Conservation (phyloP, 768 basidiomycete species). For the Naganishia randhawae region DNA sequence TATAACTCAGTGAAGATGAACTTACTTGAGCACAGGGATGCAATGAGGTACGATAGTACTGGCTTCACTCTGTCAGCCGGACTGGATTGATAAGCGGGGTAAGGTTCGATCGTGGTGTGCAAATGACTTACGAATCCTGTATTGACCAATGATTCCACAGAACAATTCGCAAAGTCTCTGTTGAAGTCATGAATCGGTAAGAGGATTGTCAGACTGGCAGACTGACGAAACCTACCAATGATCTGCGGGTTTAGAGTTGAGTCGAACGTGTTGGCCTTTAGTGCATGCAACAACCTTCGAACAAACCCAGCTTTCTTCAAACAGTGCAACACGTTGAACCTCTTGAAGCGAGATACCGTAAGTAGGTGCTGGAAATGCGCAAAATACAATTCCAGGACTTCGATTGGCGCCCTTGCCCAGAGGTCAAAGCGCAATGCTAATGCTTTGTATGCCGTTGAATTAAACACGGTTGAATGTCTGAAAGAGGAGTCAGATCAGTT, state of each 20-base stretch:
- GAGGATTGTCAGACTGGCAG: neutral
- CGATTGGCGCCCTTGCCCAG: slow-evolving; percentile 68
- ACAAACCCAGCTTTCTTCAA: slow-evolving; percentile 68
- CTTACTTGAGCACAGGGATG: slow-evolving; percentile 59
- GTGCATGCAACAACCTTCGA: slow-evolving; percentile 70
- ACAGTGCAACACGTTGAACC: slow-evolving; percentile 73
- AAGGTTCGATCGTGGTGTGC: neutral
- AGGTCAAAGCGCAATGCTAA: slow-evolving; percentile 86
- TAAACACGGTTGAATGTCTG: slow-evolving; percentile 63
- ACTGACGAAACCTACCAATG: slow-evolving; percentile 45
- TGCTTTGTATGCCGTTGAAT: slow-evolving; percentile 72
- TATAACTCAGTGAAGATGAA: neutral
- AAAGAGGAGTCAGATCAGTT: slow-evolving; percentile 41
- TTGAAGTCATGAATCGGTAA: neutral
- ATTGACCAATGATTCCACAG: slow-evolving; percentile 43
- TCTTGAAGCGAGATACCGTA: slow-evolving; percentile 65
- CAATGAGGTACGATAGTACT: slow-evolving; percentile 75
- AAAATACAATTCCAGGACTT: slow-evolving; percentile 73
- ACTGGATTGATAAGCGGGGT: neutral
- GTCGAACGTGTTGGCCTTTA: slow-evolving; percentile 75
- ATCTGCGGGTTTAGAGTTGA: slow-evolving; percentile 62
- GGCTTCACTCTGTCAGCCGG: slow-evolving; percentile 62
- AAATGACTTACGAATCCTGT: slow-evolving; percentile 40
- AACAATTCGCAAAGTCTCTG: slow-evolving; percentile 37
- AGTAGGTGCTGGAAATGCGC: slow-evolving; percentile 77